Evolutionary conservation across 768 basidiomycete genomes (phyloP).

Genomic region (Termitomyces heimii): DNA sequence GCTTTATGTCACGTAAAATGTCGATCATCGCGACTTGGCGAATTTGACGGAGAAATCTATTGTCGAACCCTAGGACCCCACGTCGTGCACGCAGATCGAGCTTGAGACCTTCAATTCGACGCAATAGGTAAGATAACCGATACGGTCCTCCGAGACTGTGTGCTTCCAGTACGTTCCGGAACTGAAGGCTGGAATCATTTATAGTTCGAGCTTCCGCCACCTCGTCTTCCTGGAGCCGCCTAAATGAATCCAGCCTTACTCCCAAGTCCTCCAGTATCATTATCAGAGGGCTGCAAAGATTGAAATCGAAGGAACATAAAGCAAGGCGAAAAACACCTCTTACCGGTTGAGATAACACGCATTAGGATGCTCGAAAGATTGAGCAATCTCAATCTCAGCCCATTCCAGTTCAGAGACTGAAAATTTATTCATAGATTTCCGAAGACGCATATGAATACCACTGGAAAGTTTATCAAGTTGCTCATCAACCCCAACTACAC

Average conservation of each 20-base stretch:
- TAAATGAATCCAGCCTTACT: slow-evolving; percentile 50
- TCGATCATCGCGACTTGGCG: slow-evolving; percentile 59
- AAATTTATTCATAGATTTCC: slow-evolving; percentile 77
- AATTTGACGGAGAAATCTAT: slow-evolving; percentile 50
- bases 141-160: slow-evolving; percentile 43
- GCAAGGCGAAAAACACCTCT: slow-evolving; percentile 1
- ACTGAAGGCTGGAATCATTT: slow-evolving; percentile 46
- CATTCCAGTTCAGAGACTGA: slow-evolving; percentile 36
- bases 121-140: slow-evolving; percentile 45
- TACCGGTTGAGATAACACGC: slow-evolving; percentile 70
- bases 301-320: neutral
- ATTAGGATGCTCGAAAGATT: slow-evolving; percentile 54
- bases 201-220: slow-evolving; percentile 55
- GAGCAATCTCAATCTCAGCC: slow-evolving; percentile 72
- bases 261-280: slow-evolving; percentile 78
- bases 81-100: slow-evolving; percentile 39
- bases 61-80: slow-evolving; percentile 34
- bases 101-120: slow-evolving; percentile 37
- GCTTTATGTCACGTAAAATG: slow-evolving; percentile 69
- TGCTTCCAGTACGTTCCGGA: slow-evolving; percentile 39
- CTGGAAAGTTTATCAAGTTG: slow-evolving; percentile 34
- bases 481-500: slow-evolving; percentile 66
- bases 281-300: slow-evolving; percentile 49
- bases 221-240: slow-evolving; percentile 54
- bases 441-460: slow-evolving; percentile 62